Evolutionary conservation across 495 filamentous ascomycete species (phyloP), one percentile per base, ranked within the genome.

Genomic region (Penicillium manginii): DNA sequence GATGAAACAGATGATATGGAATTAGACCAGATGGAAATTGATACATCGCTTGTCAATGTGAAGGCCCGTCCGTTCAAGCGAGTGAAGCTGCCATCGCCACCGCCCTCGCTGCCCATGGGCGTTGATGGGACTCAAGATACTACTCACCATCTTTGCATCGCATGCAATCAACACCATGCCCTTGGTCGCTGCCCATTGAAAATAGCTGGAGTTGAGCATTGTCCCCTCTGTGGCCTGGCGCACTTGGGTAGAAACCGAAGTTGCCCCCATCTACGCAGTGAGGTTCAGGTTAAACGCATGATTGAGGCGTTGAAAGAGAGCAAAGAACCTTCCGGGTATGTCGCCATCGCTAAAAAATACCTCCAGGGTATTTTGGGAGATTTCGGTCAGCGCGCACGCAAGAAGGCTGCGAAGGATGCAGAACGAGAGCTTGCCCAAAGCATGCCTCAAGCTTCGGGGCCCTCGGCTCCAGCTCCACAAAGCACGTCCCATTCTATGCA

Each of bases 161-260:
- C 80, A 17, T 92, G 89, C 70, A 54, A 64, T 3, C 62, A 66
- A 14, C 50, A 47, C 18, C 89, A 92, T 65, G 66, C 72, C 2
- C 58, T 65, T 9, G 89, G 89, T 6, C 66, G 66, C 15, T 92
- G 89, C 60, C 81, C 81, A 3, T 73, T 91, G 42, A 88, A 84
- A 62, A 22, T 74, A 6, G 83, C 84, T 18, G 87, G 86, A 0
- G 73, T 80, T 10, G 87, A 91, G 63, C 67, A 76, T 53, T 92
- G 89, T 64, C 79, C 78, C 9, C 77, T 91, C 3, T 92, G 89
- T 61, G 86, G 87, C 10, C 71, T 87, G 22, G 86, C 88, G 4
- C 89, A 92, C 60, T 86, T 74, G 56, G 85, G 86, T 17, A 47
- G 65, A 26, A 60, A 63, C 1, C 79, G 85, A 6, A 74, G 72